phyloP scores from a whole-genome alignment of 1,139 yeast species.

The Yamadazyma spencermartinsiae region DNA sequence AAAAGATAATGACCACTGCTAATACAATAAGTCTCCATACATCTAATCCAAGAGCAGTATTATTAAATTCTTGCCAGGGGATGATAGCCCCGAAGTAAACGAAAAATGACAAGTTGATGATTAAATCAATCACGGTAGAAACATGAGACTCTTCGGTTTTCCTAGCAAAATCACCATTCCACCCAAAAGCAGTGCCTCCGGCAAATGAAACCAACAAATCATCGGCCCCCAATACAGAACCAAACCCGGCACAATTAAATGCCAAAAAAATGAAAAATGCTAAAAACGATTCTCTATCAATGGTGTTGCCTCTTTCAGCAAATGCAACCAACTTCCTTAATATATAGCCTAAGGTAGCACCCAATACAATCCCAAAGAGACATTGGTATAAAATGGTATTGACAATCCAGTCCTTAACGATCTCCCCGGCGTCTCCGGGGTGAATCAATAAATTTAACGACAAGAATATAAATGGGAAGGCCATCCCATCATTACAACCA shows the following conservation, averaged over 20 bases:
- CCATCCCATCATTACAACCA: constrained; percentile 98
- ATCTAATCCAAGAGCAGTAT: constrained; percentile 61
- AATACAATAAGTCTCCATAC: constrained; percentile 84
- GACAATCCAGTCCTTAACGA: constrained; percentile 82
- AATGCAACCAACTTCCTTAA: constrained; percentile 74
- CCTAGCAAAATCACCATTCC: constrained; percentile 92
- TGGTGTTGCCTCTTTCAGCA: constrained; percentile 73
- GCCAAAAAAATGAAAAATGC: constrained; percentile 89
- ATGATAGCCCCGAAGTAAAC: constrained; percentile 92
- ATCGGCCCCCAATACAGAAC: constrained; percentile 89
- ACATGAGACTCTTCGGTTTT: constrained; percentile 91
- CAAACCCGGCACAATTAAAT: constrained; percentile 88
- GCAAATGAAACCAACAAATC: constrained; percentile 91
- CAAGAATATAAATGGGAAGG: constrained; percentile 87
- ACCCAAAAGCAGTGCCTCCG: constrained; percentile 94
- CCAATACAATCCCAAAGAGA: constrained; percentile 77
- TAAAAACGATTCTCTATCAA: constrained; percentile 91
- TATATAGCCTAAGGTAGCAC: constrained; percentile 71
- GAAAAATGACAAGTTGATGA: constrained; percentile 83
- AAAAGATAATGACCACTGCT: constrained; percentile 78
- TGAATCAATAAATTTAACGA: constrained; percentile 70
- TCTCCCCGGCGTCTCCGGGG: constrained; percentile 63
- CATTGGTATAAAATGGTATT: constrained; percentile 86
- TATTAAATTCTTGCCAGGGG: constrained; percentile 88
- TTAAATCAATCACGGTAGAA: constrained; percentile 85